These are phyloP conservation scores for Aegilops bicornis DNA, from an alignment of 176 grass and related monocot genomes.

Conservation along the genomic window DNA sequence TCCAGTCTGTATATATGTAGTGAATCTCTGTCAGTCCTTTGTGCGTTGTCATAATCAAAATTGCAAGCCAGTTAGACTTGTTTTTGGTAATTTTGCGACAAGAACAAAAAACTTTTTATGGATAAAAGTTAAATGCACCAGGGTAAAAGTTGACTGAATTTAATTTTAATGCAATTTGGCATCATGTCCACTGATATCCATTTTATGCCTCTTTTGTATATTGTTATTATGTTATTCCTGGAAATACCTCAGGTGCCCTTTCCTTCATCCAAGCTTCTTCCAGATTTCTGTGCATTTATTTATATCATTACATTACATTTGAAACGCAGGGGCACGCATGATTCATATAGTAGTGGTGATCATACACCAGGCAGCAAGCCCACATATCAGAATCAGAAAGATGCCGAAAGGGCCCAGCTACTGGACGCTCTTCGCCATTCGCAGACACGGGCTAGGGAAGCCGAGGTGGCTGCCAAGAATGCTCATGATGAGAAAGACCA, in stretches of 20 bases:
- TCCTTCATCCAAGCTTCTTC: slow-evolving; percentile 5
- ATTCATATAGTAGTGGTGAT: slow-evolving; percentile 33
- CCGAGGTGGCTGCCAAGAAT: slow-evolving; percentile 79
- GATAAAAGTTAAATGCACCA: not conserved
- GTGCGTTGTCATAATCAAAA: not conserved
- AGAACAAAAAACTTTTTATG: not conserved
- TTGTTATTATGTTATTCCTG: not conserved
- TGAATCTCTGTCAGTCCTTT: not conserved
- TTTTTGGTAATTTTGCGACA: not conserved
- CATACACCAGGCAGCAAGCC: slow-evolving; percentile 22
- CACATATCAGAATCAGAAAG: slow-evolving; percentile 47
- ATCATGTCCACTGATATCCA: not conserved
- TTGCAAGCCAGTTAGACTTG: not conserved
- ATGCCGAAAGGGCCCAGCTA: slow-evolving; percentile 47
- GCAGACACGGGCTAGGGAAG: slow-evolving; percentile 86
- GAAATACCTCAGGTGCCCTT: not conserved
- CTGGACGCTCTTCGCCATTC: slow-evolving; percentile 85
- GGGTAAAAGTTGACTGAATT: not conserved
- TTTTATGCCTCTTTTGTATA: not conserved
- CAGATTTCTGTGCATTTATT: not conserved
- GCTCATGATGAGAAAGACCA: slow-evolving; percentile 85
- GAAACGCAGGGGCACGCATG: slow-evolving; percentile 29
- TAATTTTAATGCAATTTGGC: not conserved
- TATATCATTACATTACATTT: not conserved
- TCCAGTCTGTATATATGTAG: not conserved